Base-by-base conservation (phyloP, 805 yeast species). In the Maudiozyma serrabonitensis region DNA sequence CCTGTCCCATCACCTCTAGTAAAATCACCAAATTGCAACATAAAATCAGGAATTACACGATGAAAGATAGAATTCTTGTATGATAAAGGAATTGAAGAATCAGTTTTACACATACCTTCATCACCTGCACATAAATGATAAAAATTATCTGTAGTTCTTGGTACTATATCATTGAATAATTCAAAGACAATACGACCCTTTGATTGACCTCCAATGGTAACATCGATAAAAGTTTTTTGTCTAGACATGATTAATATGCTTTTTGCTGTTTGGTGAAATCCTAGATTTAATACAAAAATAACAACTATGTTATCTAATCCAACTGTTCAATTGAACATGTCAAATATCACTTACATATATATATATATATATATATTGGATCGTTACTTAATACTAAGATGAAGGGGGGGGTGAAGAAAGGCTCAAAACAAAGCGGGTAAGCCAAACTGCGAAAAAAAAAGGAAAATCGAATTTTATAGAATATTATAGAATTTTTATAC, bases 11-110 rank as follows among this genome's bases (percentile, higher is more conserved):
- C 71, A 48, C 75, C 78, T 46, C 66, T 69, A n/a, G 87, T 82
- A 69, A 88, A 89, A 64, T 89, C 96, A 58, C 96, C 96, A 66
- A 96, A 96, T 71, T 89, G 97, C 59, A 87, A 78, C 97, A 89
- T 89, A 62, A 89, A 89, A 51, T 79, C 79, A 64, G 82, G 81
- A 67, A 91, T 93, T 37, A 93, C 87, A 54, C 99, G 78, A 70
- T 91, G 99, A 75, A 91, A 91, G n/a, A 75, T 68, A n/a, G 95
- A 84, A 19, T 87, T 87, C 66, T 87, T 86, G 75, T 81, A 93
- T 49, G 73, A 69, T 54, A 87, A 72, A 5, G 87, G 86, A 54
- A 76, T 74, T 2, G 58, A 62, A 1, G 68, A 64, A 12, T 59
- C 60, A 3, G 61, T 42, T 37, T 54, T 59, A 35, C 56, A 50